phyloP scores from a whole-genome alignment of 306 rosid genomes.

The Fragaria ananassa region DNA sequence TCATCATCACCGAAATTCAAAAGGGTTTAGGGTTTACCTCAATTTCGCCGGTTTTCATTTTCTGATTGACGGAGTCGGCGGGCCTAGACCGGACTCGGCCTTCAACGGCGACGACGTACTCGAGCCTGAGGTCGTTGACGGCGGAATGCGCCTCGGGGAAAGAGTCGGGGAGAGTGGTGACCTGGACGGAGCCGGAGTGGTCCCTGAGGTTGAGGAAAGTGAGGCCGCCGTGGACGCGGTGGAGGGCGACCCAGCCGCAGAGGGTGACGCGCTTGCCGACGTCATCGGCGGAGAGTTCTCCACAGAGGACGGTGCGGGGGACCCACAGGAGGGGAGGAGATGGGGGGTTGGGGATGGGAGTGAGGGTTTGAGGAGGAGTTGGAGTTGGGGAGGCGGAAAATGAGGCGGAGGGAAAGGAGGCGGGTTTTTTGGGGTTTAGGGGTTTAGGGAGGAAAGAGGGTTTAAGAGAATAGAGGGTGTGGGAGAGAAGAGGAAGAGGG shows the following conservation, averaged over 20 bases:
- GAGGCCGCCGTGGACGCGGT: conserved; percentile 83
- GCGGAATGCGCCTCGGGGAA: conserved; percentile 73
- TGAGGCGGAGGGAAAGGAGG: conserved; percentile 14
- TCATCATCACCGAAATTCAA: no score
- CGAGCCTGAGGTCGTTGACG: conserved; percentile 65
- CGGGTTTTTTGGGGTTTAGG: conserved; percentile 1
- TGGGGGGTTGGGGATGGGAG: conserved; percentile 16
- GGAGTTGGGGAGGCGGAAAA: conserved; percentile 18
- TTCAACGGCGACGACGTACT: conserved; percentile 87
- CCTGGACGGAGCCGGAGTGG: conserved; percentile 78
- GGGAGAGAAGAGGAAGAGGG: conserved; percentile 5
- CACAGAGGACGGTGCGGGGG: conserved; percentile 54
- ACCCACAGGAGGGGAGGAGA: conserved; percentile 51
- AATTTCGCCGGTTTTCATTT: conserved; percentile 78
- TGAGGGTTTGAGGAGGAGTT: conserved; percentile 39
- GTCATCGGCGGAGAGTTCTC: conserved; percentile 50
- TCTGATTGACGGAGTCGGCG: conserved; percentile 63
- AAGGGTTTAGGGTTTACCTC: conserved; percentile 46
- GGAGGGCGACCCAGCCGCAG: conserved; percentile 98
- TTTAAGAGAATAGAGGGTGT: conserved; percentile 14
- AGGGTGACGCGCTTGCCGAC: conserved; percentile 64
- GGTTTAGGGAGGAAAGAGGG: neutral
- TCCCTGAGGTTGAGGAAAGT: conserved; percentile 83
- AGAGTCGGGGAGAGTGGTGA: conserved; percentile 89
- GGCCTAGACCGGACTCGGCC: conserved; percentile 82